Evolutionary conservation across 2,329 filamentous ascomycete genomes (phyloP).

Genomic region (Fusarium sp.): DNA sequence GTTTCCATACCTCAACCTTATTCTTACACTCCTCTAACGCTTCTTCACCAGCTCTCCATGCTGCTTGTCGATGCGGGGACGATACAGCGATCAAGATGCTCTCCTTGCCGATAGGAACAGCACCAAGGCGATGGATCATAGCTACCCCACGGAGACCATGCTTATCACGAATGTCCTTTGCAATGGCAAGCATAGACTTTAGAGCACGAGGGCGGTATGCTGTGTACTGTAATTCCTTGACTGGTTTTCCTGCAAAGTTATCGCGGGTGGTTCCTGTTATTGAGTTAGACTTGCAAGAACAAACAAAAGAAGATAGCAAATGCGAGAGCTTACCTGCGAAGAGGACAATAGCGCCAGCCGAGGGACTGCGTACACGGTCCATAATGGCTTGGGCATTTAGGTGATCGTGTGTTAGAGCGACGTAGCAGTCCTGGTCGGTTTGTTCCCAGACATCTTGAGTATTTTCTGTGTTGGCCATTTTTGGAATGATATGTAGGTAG

Average conservation of each 20-base stretch:
- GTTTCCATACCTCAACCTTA: conserved; percentile 94
- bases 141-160: conserved; percentile 78
- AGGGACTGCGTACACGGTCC: conserved; percentile 75
- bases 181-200: conserved; percentile 74
- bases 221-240: conserved; percentile 79
- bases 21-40: conserved; percentile 88
- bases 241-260: conserved; percentile 76
- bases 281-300: conserved; percentile 3
- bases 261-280: conserved; percentile 78
- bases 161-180: conserved; percentile 64
- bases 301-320: neutral
- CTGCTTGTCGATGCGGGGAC: conserved; percentile 82
- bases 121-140: conserved; percentile 85
- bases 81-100: conserved; percentile 91
- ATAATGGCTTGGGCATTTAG: conserved; percentile 70
- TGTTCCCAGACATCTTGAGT: conserved; percentile 52
- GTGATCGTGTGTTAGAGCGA: conserved; percentile 72
- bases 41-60: conserved; percentile 90
- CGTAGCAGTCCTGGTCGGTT: conserved; percentile 66
- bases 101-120: conserved; percentile 90
- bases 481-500: neutral
- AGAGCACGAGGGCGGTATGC: conserved; percentile 79
- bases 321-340: conserved; percentile 70
- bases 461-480: conserved; percentile 28
- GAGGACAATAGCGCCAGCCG: conserved; percentile 79